phyloP scores from a whole-genome alignment of 495 filamentous ascomycete genomes.

The Podospora conica region DNA sequence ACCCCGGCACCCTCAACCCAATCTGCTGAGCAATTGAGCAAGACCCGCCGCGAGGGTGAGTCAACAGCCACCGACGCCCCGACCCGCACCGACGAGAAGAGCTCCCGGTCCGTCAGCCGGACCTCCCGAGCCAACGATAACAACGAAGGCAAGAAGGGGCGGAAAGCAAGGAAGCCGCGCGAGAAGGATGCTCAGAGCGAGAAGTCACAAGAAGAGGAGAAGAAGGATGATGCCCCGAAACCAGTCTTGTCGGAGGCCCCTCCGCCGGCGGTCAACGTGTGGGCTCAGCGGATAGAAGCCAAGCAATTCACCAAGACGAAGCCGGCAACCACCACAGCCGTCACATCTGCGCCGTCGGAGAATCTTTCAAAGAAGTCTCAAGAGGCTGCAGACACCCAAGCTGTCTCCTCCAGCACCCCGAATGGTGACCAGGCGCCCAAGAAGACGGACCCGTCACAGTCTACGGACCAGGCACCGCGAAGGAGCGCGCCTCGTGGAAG shows the following conservation, averaged over 20 bases:
- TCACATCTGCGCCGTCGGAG: slow-evolving; percentile 1
- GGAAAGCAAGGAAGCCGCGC: slow-evolving; percentile 44
- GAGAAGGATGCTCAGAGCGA: slow-evolving; percentile 40
- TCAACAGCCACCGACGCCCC: slow-evolving; percentile 11
- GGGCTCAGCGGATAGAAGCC: slow-evolving; percentile 69
- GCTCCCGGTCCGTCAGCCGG: slow-evolving; percentile 27
- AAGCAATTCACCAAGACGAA: slow-evolving; percentile 58
- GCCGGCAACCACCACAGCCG: slow-evolving; percentile 27
- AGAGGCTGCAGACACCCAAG: background rate
- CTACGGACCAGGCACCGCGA: slow-evolving; percentile 35
- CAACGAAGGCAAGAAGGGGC: slow-evolving; percentile 36
- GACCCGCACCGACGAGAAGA: slow-evolving; percentile 21
- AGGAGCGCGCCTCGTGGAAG: slow-evolving; percentile 42
- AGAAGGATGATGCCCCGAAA: slow-evolving; percentile 46
- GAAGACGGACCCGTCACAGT: slow-evolving; percentile 42
- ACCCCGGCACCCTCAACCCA: slow-evolving; percentile 21
- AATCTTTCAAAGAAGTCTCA: background rate
- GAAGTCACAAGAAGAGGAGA: slow-evolving; percentile 40
- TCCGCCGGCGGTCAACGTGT: slow-evolving; percentile 75
- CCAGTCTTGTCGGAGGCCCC: slow-evolving; percentile 74
- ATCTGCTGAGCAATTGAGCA: slow-evolving; percentile 24
- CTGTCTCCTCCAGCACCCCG: slow-evolving; percentile 2
- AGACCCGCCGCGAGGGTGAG: slow-evolving; percentile 18
- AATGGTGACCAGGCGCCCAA: slow-evolving; percentile 15
- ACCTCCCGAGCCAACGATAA: slow-evolving; percentile 36